phyloP scores from a whole-genome alignment of 768 basidiomycete species.

The Phylloporus arenicola region DNA sequence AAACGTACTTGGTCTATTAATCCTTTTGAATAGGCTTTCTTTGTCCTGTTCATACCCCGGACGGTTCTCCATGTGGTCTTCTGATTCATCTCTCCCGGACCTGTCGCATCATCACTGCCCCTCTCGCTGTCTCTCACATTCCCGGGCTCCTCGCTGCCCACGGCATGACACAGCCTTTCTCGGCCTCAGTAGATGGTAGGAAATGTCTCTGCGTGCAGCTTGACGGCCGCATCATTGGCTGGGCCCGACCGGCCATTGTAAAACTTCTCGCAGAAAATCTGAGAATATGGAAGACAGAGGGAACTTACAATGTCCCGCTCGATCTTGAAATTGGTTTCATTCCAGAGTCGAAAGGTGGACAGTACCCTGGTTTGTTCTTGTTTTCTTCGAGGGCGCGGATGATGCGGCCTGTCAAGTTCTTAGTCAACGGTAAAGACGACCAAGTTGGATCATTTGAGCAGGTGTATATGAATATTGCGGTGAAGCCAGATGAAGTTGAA shows the following conservation, averaged over 20 bases:
- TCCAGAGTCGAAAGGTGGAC: constrained; percentile 84
- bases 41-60: constrained; percentile 98
- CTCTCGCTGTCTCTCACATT: constrained; percentile 71
- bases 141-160: constrained; percentile 76
- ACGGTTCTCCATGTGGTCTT: constrained; percentile 95
- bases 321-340: constrained; percentile 95
- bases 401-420: constrained; percentile 96
- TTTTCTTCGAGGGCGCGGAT: constrained; percentile 85
- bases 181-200: constrained; percentile 73
- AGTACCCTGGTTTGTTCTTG: constrained; percentile 93
- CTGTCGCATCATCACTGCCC: constrained; percentile 82
- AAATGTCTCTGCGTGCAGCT: constrained; percentile 85
- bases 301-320: constrained; percentile 71
- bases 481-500: constrained; percentile 80
- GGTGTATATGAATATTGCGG: constrained; percentile 98
- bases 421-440: constrained; percentile 81
- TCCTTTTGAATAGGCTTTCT: constrained; percentile 64
- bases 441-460: constrained; percentile 96
- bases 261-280: constrained; percentile 78
- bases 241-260: constrained; percentile 73
- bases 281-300: constrained; percentile 93
- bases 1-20: constrained; percentile 4
- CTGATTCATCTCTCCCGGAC: constrained; percentile 94
- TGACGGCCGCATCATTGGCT: constrained; percentile 94
- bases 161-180: constrained; percentile 92